These are phyloP conservation scores for Colletotrichum tropicale DNA, from an alignment of 2,329 filamentous ascomycete genomes.

Conservation along the genomic window DNA sequence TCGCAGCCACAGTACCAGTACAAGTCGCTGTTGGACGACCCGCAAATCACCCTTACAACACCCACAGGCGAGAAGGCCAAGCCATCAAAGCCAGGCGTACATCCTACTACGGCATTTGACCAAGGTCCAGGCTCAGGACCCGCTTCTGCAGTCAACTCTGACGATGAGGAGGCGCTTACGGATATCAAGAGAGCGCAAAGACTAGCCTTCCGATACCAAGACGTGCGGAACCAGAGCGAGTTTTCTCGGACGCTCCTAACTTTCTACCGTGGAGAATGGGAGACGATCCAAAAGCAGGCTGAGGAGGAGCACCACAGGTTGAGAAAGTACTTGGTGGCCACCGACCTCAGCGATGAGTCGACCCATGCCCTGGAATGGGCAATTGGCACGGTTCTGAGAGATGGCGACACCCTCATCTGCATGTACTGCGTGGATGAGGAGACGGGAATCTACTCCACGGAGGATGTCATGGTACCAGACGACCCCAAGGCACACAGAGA, in stretches of 20 bases:
- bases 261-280: slow-evolving; percentile 87
- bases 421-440: slow-evolving; percentile 96
- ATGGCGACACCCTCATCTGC: slow-evolving; percentile 91
- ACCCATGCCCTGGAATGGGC: slow-evolving; percentile 97
- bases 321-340: slow-evolving; percentile 93
- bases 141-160: slow-evolving; percentile 73
- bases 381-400: slow-evolving; percentile 90
- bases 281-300: slow-evolving; percentile 75
- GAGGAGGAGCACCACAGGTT: slow-evolving; percentile 79
- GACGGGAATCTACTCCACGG: slow-evolving; percentile 56
- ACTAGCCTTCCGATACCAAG: slow-evolving; percentile 78
- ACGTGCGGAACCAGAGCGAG: slow-evolving; percentile 76
- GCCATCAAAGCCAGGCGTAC: slow-evolving; percentile 63
- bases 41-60: slow-evolving; percentile 68
- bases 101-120: slow-evolving; percentile 87
- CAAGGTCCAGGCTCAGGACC: slow-evolving; percentile 60
- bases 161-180: slow-evolving; percentile 82
- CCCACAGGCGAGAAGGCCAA: slow-evolving; percentile 67
- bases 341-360: slow-evolving; percentile 91
- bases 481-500: slow-evolving; percentile 78
- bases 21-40: slow-evolving; percentile 68
- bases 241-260: slow-evolving; percentile 85
- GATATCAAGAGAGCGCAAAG: slow-evolving; percentile 90
- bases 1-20: slow-evolving; percentile 59
- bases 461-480: slow-evolving; percentile 66